Conservation (phyloP, 2,329 filamentous ascomycete species). For the Pseudogymnoascus destructans region DNA sequence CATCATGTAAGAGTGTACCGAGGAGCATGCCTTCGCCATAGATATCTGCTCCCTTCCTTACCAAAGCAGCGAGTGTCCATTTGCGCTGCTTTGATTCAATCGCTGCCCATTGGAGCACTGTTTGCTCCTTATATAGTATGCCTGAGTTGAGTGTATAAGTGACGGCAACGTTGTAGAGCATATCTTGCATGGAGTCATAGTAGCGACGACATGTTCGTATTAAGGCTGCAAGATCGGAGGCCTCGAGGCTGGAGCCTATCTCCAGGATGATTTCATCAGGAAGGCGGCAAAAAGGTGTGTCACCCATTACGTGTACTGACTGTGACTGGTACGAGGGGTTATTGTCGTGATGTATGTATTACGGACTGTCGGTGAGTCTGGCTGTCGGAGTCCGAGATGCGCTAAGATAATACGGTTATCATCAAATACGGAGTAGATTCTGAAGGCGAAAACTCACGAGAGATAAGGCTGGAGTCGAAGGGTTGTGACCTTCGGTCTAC, state of each 20-base stretch:
- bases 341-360: not conserved
- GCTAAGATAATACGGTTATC: conserved; percentile 8
- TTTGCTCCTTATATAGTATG: not conserved
- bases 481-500: too few species aligned
- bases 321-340: not conserved
- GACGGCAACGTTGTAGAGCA: not conserved
- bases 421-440: conserved; percentile 9
- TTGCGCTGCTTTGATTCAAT: not conserved
- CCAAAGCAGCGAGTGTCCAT: not conserved
- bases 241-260: not conserved
- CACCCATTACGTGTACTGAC: not conserved
- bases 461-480: not conserved
- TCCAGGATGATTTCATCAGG: not conserved
- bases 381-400: too few species aligned
- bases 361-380: not conserved
- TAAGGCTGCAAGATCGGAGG: not conserved
- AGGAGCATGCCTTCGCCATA: not conserved
- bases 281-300: not conserved
- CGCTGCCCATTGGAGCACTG: not conserved
- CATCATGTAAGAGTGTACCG: not conserved
- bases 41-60: not conserved
- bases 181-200: not conserved
- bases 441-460: conserved; percentile 9
- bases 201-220: not conserved
- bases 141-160: not conserved